Base-by-base conservation (phyloP, 2,329 filamentous ascomycete species). In the Eutypella sp. region DNA sequence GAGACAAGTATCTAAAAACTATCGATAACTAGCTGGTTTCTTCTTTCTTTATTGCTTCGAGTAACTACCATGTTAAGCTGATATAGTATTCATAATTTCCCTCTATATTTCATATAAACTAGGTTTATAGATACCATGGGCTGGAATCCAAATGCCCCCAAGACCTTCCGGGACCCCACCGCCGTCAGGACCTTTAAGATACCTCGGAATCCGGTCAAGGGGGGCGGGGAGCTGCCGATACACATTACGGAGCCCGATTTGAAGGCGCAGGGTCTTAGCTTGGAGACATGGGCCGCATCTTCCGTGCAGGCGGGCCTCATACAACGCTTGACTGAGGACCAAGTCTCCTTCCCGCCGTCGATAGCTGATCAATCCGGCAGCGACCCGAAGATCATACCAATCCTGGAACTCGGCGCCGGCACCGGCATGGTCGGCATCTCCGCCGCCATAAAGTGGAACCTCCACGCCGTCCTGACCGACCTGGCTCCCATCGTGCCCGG, bases 241-340 rank as follows among this genome's bases (percentile, higher is more conserved):
- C 36, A 38, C 20, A 48, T 53, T 37, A 41, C 48, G 11, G 48
- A 53, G 25, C 48, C 51, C 7, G 41, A 42, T 22, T 41, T 53
- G 5, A 36, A 18, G 16, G 63, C 65, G 15, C 60, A 68, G 41
- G 64, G 65, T 38, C 58, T 67, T n/a, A 49, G 54, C 15, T 53
- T 68, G n/a, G 57, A 60, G 43, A 68, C 66, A 16, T 68, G 66
- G 66, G 65, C 65, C 4, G 60, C 63, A n/a, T 61, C 64, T 4
- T 58, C 60, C 44, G 56, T 68, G 36, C 55, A 67, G 11, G 61
- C 65, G 6, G 59, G 63, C 47, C 44, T 59, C 25, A 56, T 68
- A 2, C 61, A 68, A 46, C 58, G 57, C 43, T 53, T 66, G 18
- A 15, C 41, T 52, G 50, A 24, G 46, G 57, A 13, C 45, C 45